Conservation (phyloP, 192 early-diverging fungal species). For the Coemansia sp. region DNA sequence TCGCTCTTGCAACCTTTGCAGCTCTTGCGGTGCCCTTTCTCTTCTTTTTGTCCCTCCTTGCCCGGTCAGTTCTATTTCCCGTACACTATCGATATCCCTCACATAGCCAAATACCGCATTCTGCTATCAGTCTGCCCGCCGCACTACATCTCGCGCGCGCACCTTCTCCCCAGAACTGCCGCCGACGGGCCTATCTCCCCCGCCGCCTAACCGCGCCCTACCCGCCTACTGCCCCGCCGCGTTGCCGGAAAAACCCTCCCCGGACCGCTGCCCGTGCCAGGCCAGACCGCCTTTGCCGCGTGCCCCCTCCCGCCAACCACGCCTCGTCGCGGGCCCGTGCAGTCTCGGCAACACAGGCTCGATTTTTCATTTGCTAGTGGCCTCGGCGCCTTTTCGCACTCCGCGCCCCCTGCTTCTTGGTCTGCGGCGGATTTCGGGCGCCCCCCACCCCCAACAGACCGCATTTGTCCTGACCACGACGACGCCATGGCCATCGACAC, state of each 20-base stretch:
- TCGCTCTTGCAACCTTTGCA: not conserved
- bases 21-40: conserved; percentile 7
- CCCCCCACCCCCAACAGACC: not conserved
- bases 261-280: not conserved
- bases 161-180: not conserved
- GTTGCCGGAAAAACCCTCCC: not conserved
- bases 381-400: conserved; percentile 5
- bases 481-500: conserved; percentile 7
- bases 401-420: not conserved
- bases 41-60: conserved; percentile 13
- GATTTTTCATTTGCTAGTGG: too few relatives aligned
- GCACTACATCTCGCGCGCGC: not conserved
- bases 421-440: not conserved
- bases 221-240: too few relatives aligned
- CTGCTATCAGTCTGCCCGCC: conserved; percentile 23
- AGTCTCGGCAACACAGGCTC: too few relatives aligned
- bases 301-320: not conserved
- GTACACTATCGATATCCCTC: conserved; percentile 42
- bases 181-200: too few relatives aligned
- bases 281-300: not conserved
- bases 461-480: too few relatives aligned
- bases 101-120: too few relatives aligned
- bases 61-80: conserved; percentile 13
- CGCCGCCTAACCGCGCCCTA: not conserved
- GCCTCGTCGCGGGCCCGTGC: too few relatives aligned